Conservation (phyloP, 352 stramenopile species). For the Phytophthora cactorum region DNA sequence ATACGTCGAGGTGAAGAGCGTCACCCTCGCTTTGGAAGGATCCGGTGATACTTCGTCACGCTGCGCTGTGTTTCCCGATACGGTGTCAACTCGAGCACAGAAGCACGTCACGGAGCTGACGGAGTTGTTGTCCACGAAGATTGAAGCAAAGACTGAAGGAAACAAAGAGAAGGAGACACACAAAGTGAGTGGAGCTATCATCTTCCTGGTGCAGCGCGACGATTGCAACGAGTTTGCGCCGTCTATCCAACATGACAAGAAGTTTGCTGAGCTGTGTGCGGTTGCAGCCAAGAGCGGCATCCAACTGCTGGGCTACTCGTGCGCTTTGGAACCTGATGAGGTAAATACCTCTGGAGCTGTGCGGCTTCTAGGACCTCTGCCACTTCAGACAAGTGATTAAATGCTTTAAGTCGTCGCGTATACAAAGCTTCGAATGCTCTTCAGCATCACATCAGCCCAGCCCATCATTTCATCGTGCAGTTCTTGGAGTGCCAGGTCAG, state of each 20-base stretch:
- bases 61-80: conserved; percentile 83
- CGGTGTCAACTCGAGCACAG: conserved; percentile 69
- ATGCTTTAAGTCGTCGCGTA: background rate
- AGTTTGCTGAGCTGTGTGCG: conserved; percentile 69
- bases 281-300: conserved; percentile 56
- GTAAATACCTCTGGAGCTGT: conserved; percentile 36
- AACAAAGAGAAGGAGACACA: conserved; percentile 16
- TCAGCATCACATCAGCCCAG: conserved; percentile 32
- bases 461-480: conserved; percentile 17
- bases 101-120: conserved; percentile 84
- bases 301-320: conserved; percentile 67
- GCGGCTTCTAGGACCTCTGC: conserved; percentile 46
- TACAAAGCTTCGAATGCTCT: conserved; percentile 1
- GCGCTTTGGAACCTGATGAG: conserved; percentile 59
- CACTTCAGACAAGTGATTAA: conserved; percentile 30
- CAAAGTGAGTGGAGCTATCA: conserved; percentile 58
- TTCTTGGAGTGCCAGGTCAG: conserved; percentile 10
- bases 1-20: conserved; percentile 89
- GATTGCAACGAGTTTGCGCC: conserved; percentile 78
- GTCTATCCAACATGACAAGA: conserved; percentile 64
- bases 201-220: conserved; percentile 83
- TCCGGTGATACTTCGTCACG: conserved; percentile 15
- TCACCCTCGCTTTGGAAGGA: conserved; percentile 56
- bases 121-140: conserved; percentile 48
- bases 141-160: conserved; percentile 12